Conservation (phyloP, 257 asterid genomes). For the Solanum megistacrolobum region DNA sequence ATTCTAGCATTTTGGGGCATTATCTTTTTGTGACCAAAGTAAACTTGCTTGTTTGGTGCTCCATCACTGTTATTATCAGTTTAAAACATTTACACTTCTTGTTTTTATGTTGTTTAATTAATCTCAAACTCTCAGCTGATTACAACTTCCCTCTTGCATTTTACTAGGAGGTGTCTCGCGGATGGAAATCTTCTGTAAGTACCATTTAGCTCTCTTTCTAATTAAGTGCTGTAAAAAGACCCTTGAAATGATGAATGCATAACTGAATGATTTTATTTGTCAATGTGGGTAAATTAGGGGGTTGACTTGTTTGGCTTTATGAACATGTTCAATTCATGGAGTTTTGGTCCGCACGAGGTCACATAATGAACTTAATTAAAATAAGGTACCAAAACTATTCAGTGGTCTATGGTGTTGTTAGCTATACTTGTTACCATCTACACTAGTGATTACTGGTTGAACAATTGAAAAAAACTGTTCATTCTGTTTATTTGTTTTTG, state of each 20-base stretch:
- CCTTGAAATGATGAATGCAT: neutral
- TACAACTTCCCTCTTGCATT: neutral
- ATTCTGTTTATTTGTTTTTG: neutral
- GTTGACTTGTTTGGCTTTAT: neutral
- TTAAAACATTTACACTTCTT: neutral
- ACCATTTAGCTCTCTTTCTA: neutral
- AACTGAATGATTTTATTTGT: neutral
- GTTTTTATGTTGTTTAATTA: neutral
- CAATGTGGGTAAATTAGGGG: neutral
- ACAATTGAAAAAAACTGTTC: neutral
- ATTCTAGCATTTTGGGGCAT: neutral
- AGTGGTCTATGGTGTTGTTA: neutral
- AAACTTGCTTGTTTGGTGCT: neutral
- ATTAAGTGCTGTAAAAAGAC: neutral
- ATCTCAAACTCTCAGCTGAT: constrained; percentile 7
- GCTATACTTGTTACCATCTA: neutral
- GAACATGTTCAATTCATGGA: neutral
- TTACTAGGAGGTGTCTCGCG: constrained; percentile 53
- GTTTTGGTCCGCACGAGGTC: neutral
- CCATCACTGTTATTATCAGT: neutral
- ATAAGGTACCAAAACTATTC: neutral
- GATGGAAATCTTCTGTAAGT: constrained; percentile 97
- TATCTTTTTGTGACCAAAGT: neutral
- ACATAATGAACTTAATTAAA: neutral
- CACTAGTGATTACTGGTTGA: neutral